Conservation (phyloP, 208 protist species). For the Trypanosoma grayi region DNA sequence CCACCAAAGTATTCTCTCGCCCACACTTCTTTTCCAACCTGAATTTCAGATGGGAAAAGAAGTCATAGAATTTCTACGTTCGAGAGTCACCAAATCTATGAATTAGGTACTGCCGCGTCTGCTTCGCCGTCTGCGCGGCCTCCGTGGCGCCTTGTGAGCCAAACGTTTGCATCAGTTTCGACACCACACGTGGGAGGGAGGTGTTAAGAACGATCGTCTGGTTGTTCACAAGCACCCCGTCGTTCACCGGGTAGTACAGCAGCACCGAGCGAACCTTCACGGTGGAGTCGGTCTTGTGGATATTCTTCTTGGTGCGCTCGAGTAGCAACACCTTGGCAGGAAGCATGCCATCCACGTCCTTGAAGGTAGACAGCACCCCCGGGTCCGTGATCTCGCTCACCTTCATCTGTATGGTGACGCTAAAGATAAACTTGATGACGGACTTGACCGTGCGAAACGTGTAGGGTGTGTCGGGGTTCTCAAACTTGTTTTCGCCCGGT, state of each 20-base stretch:
- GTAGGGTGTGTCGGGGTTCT: conserved; percentile 44
- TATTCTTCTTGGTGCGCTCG: conserved; percentile 86
- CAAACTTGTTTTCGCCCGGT: conserved; percentile 64
- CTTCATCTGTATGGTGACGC: conserved; percentile 84
- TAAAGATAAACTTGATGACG: conserved; percentile 82
- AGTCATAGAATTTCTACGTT: conserved; percentile 26
- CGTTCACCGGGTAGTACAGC: conserved; percentile 85
- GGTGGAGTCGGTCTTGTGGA: conserved; percentile 74
- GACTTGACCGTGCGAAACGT: conserved; percentile 78
- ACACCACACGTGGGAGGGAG: conserved; percentile 71
- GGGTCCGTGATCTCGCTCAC: conserved; percentile 79
- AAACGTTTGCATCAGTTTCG: conserved; percentile 80
- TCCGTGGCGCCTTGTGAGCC: conserved; percentile 72
- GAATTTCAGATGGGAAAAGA: no score
- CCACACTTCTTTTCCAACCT: no score
- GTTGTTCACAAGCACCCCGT: conserved; percentile 78
- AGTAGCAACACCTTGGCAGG: conserved; percentile 78
- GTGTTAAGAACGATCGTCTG: conserved; percentile 85
- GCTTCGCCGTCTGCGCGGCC: conserved; percentile 67
- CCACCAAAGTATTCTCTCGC: no score
- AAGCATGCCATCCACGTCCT: conserved; percentile 65
- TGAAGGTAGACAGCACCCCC: conserved; percentile 39
- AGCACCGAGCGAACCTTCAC: conserved; percentile 86
- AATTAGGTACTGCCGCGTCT: conserved; percentile 74
- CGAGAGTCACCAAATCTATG: conserved; percentile 59